Conservation (phyloP, 2,329 filamentous ascomycete species). For the Mollisia scopiformis region DNA sequence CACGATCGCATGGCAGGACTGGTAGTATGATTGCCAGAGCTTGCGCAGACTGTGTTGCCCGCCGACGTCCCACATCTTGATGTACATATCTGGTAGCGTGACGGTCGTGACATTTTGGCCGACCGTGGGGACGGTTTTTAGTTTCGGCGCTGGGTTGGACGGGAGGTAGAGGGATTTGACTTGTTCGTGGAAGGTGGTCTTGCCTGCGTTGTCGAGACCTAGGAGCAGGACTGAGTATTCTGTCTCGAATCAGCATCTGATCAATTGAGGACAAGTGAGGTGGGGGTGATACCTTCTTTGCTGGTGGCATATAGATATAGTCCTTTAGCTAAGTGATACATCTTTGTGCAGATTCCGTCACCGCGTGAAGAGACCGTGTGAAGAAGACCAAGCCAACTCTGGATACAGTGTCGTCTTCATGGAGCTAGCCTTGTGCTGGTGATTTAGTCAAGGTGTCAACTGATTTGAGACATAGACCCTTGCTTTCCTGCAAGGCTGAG, state of each 20-base stretch:
- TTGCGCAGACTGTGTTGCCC: constrained; percentile 87
- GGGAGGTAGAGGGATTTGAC: constrained; percentile 86
- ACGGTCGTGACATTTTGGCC: constrained; percentile 96
- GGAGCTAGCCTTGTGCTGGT: constrained; percentile 10
- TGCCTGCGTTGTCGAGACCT: constrained; percentile 96
- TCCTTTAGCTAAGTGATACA: constrained; percentile 97
- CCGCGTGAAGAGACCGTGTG: not conserved
- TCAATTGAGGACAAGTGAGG: constrained; percentile 13
- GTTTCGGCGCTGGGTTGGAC: constrained; percentile 63
- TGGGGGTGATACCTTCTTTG: constrained; percentile 74
- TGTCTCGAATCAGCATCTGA: constrained; percentile 38
- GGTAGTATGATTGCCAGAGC: constrained; percentile 96
- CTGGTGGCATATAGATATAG: constrained; percentile 94
- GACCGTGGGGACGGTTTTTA: constrained; percentile 92
- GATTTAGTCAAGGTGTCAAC: constrained; percentile 1
- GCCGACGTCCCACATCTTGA: constrained; percentile 98
- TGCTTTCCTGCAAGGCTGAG: not conserved
- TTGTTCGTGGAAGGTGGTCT: constrained; percentile 96
- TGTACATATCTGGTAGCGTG: constrained; percentile 88
- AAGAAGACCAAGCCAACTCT: not conserved
- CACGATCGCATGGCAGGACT: constrained; percentile 91
- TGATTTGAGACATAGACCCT: not conserved
- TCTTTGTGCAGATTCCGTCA: constrained; percentile 41
- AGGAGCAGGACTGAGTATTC: constrained; percentile 98
- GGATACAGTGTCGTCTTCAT: constrained; percentile 10